Percentiles rank a stretch among this genome's conserved stretches.
Evolutionary conservation across 2,329 filamentous ascomycete genomes (phyloP).

Genomic region (Aureobasidium sp.): DNA sequence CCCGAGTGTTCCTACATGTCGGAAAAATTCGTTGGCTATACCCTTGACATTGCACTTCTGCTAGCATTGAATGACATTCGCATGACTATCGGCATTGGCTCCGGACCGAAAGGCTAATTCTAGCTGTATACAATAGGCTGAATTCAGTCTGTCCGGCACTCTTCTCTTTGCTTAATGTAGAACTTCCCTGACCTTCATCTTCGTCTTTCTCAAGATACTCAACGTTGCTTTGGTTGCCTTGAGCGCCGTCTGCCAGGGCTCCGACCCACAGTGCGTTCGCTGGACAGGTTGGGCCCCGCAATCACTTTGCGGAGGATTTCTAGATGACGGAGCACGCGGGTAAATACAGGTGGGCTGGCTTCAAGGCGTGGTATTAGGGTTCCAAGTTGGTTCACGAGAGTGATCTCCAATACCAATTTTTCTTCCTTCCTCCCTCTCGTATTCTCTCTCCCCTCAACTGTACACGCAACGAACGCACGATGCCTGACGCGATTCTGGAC

Average conservation of each 20-base stretch:
- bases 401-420: slow-evolving; percentile 1
- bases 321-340: background rate
- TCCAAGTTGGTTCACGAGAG: background rate
- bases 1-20: background rate
- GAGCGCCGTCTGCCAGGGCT: background rate
- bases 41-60: background rate
- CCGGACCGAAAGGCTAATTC: background rate
- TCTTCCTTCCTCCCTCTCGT: background rate
- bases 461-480: slow-evolving; percentile 15
- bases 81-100: background rate
- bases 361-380: background rate
- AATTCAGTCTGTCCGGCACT: background rate
- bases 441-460: background rate
- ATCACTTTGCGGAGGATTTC: background rate
- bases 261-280: background rate
- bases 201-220: background rate
- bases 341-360: slow-evolving; percentile 2
- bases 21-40: too few species aligned
- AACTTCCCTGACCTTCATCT: background rate
- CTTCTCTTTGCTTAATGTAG: background rate
- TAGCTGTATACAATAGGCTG: background rate
- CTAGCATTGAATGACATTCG: background rate
- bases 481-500: slow-evolving; percentile 56
- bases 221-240: background rate
- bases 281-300: background rate